A percentile compares a stretch with the other conserved stretches of the same genome.
Conservation (phyloP, 345 rosid genomes). For the Capsella bursapastoris region DNA sequence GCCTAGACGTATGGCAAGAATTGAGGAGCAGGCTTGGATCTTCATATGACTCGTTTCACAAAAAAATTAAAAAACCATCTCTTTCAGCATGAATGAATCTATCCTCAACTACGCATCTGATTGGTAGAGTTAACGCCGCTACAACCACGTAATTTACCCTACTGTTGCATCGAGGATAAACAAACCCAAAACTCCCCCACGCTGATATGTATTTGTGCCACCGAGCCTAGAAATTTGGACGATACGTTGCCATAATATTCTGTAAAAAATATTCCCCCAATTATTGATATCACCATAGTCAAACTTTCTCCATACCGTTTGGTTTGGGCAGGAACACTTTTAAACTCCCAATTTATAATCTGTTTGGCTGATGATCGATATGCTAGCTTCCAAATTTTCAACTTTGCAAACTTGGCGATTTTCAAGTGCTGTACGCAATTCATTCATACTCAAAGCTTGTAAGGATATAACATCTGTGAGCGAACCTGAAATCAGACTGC, state of each 20-base stretch:
- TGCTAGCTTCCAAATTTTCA: conserved; percentile 8
- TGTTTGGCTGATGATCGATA: conserved; percentile 7
- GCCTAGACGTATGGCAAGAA: conserved; percentile 2
- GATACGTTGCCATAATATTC: not conserved
- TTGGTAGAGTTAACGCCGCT: not conserved
- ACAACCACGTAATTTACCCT: not conserved
- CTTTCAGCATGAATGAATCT: not conserved
- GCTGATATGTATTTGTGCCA: not conserved
- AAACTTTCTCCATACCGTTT: not conserved
- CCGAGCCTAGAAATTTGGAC: not conserved
- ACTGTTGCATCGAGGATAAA: not conserved
- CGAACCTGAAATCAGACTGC: conserved; percentile 22
- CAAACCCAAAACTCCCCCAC: not conserved
- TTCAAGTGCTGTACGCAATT: conserved; percentile 17
- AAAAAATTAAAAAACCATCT: not conserved
- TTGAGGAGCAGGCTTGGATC: not conserved
- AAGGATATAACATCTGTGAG: conserved; percentile 6
- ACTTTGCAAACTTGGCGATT: not conserved
- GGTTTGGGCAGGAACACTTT: not conserved
- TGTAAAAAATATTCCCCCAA: not conserved
- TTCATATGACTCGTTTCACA: not conserved
- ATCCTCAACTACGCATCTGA: not conserved
- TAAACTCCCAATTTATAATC: not conserved
- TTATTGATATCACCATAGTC: not conserved
- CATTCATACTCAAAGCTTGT: conserved; percentile 27